A percentile compares a stretch with the other conserved stretches of the same genome.
Conservation (phyloP, 495 filamentous ascomycete genomes). For the Podospora pseudocomata region DNA sequence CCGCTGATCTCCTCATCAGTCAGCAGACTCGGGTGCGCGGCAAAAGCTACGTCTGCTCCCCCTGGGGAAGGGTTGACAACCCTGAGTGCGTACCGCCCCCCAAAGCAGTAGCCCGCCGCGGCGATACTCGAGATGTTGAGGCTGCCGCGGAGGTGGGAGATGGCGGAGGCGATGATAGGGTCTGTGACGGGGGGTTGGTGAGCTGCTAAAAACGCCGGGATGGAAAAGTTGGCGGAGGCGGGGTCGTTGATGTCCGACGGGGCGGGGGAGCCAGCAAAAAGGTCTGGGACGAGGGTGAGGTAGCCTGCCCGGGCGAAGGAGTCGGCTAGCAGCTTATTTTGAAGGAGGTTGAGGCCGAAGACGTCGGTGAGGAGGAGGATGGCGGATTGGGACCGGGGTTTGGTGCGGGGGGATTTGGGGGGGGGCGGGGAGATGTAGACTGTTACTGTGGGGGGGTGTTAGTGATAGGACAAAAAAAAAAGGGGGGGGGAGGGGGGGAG, state of each 20-base stretch:
- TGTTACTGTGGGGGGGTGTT: constrained; percentile 27
- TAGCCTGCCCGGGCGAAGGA: constrained; percentile 74
- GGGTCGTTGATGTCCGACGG: constrained; percentile 46
- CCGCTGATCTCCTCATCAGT: constrained; percentile 60
- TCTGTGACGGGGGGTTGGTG: constrained; percentile 57
- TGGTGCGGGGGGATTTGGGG: constrained; percentile 23
- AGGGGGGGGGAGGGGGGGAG: too few species aligned
- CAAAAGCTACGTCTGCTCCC: constrained; percentile 57
- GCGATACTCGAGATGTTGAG: constrained; percentile 61
- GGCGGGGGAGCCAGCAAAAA: constrained; percentile 62
- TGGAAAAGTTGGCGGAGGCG: constrained; percentile 42
- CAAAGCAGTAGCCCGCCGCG: constrained; percentile 64
- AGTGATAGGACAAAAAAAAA: not conserved
- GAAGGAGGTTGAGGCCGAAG: constrained; percentile 56
- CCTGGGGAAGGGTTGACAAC: constrained; percentile 14
- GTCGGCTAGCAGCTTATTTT: constrained; percentile 71
- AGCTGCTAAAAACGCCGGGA: constrained; percentile 50
- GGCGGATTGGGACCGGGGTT: constrained; percentile 41
- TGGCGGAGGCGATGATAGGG: constrained; percentile 56
- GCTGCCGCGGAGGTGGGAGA: constrained; percentile 55
- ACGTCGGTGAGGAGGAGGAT: constrained; percentile 58
- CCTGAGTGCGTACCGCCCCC: constrained; percentile 45
- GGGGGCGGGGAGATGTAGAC: constrained; percentile 42
- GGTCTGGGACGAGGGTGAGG: constrained; percentile 68
- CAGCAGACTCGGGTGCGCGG: constrained; percentile 67